A percentile compares a stretch with the other conserved stretches of the same genome.
Evolutionary conservation across 352 stramenopile species (phyloP).

Genomic region (Phytophthora pluvialis): DNA sequence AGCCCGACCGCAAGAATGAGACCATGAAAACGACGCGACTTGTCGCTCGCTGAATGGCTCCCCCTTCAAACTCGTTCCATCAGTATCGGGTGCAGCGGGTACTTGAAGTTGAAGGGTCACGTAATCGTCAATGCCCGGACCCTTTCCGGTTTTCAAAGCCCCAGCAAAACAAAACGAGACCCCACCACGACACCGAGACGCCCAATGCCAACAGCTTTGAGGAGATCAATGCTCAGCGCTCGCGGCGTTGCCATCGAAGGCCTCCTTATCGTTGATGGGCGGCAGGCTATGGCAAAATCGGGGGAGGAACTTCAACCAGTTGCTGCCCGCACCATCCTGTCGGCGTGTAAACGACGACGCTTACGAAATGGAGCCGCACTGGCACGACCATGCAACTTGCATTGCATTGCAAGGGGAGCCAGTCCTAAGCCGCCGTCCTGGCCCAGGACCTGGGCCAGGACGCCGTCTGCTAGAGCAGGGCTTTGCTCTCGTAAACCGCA

Average conservation of each 20-base stretch:
- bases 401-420: background rate
- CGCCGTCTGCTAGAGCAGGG: background rate
- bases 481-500: slow-evolving; percentile 16
- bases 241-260: background rate
- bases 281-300: background rate
- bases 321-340: slow-evolving; percentile 1
- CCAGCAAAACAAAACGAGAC: too few species aligned
- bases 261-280: background rate
- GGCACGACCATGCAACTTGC: background rate
- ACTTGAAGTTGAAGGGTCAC: too few species aligned
- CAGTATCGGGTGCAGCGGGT: too few species aligned
- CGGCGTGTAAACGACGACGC: background rate
- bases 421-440: background rate
- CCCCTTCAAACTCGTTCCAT: too few species aligned
- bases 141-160: too few species aligned
- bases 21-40: slow-evolving; percentile 4
- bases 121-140: too few species aligned
- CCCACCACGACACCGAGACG: too few species aligned
- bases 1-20: slow-evolving; percentile 13
- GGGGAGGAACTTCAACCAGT: background rate
- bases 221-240: too few species aligned
- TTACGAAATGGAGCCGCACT: slow-evolving; percentile 1
- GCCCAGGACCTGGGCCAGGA: background rate
- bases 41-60: background rate
- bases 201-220: too few species aligned